phyloP scores from a whole-genome alignment of 2,329 filamentous ascomycete genomes.

The Pseudocercospora vitis region DNA sequence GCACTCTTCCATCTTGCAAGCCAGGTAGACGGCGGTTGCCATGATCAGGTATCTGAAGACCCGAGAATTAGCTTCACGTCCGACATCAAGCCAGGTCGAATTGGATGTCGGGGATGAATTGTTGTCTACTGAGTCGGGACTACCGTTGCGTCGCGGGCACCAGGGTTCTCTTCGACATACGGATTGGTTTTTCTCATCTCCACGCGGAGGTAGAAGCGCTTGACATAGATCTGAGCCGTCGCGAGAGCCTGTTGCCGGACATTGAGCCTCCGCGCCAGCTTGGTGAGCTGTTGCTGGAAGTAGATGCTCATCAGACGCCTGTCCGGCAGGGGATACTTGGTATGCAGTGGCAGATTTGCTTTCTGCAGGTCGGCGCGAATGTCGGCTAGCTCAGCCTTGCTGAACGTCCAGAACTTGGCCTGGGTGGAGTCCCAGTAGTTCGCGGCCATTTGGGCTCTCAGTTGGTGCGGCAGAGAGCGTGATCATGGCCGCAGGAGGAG shows the following conservation, averaged over 20 bases:
- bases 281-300: slow-evolving; percentile 82
- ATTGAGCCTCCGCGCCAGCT: slow-evolving; percentile 78
- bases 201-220: slow-evolving; percentile 87
- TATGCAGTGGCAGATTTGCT: slow-evolving; percentile 66
- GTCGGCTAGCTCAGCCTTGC: slow-evolving; percentile 73
- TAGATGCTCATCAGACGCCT: slow-evolving; percentile 82
- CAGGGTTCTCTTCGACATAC: too few relatives aligned
- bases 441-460: slow-evolving; percentile 93
- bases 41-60: slow-evolving; percentile 87
- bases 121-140: too few relatives aligned
- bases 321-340: slow-evolving; percentile 80
- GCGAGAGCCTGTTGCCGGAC: slow-evolving; percentile 90
- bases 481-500: too few relatives aligned
- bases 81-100: too few relatives aligned
- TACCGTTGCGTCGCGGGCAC: too few relatives aligned
- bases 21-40: slow-evolving; percentile 90
- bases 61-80: too few relatives aligned
- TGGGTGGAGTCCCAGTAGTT: slow-evolving; percentile 98
- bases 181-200: slow-evolving; percentile 92
- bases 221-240: slow-evolving; percentile 91
- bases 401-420: slow-evolving; percentile 85
- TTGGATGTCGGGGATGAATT: too few relatives aligned
- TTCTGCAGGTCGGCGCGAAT: slow-evolving; percentile 76
- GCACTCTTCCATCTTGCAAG: slow-evolving; percentile 97
- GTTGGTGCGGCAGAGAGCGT: too few relatives aligned